Percentiles rank a stretch among this genome's conserved stretches.
phyloP scores from a whole-genome alignment of 495 filamentous ascomycete species.

The Neurospora sp. region DNA sequence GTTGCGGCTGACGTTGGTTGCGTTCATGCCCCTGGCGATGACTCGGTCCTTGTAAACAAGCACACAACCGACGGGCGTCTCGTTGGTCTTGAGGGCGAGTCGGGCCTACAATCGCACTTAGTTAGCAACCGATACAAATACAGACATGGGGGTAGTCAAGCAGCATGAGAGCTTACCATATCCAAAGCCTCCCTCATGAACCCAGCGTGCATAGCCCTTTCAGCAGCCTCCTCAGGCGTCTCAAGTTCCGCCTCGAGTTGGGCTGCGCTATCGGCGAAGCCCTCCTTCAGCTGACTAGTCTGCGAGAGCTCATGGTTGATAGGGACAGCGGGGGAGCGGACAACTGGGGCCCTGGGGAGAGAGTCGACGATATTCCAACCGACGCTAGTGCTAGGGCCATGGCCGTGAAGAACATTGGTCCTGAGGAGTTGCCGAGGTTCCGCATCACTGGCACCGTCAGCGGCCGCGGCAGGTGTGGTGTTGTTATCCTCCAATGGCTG shows the following conservation, averaged over 20 bases:
- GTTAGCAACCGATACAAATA: neutral
- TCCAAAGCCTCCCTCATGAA: constrained; percentile 63
- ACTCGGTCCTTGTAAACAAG: constrained; percentile 65
- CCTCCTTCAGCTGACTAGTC: constrained; percentile 19
- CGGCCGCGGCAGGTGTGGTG: neutral
- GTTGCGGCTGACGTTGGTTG: constrained; percentile 77
- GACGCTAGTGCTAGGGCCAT: neutral
- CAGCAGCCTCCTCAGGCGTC: constrained; percentile 21
- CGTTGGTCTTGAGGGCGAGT: constrained; percentile 66
- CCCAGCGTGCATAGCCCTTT: constrained; percentile 34
- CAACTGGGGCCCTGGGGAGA: neutral
- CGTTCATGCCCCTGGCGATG: constrained; percentile 86
- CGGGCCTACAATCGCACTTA: constrained; percentile 46
- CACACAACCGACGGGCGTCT: constrained; percentile 95
- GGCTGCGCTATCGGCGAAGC: neutral
- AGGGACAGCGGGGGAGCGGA: constrained; percentile 9
- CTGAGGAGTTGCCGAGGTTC: neutral
- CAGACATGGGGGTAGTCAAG: neutral
- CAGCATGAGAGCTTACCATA: constrained; percentile 42
- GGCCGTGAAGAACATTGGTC: neutral
- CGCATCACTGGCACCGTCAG: neutral
- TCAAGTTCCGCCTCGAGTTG: constrained; percentile 6
- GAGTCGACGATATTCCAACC: neutral
- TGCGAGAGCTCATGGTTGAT: constrained; percentile 13
- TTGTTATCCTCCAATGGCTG: neutral